A percentile compares a stretch with the other conserved stretches of the same genome.
These are phyloP conservation scores for Chaetomiaceae sp. DNA, from an alignment of 2,329 filamentous ascomycete genomes.

Conservation along the genomic window DNA sequence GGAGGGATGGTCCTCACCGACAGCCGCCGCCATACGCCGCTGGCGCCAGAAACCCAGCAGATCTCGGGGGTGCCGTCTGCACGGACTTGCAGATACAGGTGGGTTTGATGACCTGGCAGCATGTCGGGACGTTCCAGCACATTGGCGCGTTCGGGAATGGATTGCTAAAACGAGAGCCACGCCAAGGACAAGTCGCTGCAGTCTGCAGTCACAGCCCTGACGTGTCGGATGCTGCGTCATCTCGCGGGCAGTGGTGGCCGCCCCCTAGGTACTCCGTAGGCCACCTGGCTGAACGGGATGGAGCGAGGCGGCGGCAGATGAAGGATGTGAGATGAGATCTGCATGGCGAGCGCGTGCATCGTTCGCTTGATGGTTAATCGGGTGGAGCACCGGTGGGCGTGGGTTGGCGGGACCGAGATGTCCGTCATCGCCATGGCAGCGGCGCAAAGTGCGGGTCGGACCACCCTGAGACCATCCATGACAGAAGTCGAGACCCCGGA, in stretches of 20 bases:
- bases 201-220: not conserved
- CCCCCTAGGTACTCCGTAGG: no score
- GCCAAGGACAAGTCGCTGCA: not conserved
- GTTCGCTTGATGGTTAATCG: not conserved
- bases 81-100: not conserved
- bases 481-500: constrained; percentile 17
- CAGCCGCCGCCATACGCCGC: not conserved
- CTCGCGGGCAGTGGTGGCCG: no score
- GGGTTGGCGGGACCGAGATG: constrained; percentile 17
- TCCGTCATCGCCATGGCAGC: constrained; percentile 24
- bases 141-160: not conserved
- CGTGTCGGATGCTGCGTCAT: constrained; percentile 8
- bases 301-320: not conserved
- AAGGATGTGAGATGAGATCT: constrained; percentile 8
- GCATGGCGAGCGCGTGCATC: not conserved
- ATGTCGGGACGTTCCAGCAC: not conserved
- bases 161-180: not conserved
- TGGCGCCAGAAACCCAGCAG: not conserved
- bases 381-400: not conserved
- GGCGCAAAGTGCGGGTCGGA: constrained; percentile 9
- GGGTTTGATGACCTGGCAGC: not conserved
- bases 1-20: not conserved
- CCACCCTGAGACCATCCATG: constrained; percentile 15
- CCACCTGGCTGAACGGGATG: no score
- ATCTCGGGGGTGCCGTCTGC: not conserved